Conservation (phyloP, 2,329 filamentous ascomycete species). For the Neofusicoccum parvum region DNA sequence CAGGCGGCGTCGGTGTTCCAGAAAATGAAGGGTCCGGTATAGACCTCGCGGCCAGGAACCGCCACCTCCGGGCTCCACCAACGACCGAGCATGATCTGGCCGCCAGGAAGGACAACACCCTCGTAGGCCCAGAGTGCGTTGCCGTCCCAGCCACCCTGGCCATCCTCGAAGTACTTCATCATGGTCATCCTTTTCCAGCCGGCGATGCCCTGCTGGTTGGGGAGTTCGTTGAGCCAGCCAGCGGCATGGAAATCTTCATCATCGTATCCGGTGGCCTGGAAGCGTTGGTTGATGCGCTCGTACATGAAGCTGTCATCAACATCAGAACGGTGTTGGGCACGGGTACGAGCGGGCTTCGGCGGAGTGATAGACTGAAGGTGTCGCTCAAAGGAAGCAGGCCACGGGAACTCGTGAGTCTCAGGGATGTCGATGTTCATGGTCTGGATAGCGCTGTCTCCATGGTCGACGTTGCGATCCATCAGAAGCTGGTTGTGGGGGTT, state of each 20-base stretch:
- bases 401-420: constrained; percentile 29
- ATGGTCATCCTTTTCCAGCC: constrained; percentile 59
- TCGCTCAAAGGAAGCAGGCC: constrained; percentile 45
- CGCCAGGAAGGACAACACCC: constrained; percentile 51
- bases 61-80: constrained; percentile 47
- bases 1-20: constrained; percentile 42
- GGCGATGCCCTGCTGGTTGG: constrained; percentile 50
- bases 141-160: constrained; percentile 33
- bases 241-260: constrained; percentile 36
- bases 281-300: constrained; percentile 29
- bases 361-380: constrained; percentile 39
- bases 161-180: constrained; percentile 52
- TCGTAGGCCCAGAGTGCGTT: constrained; percentile 51
- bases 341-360: constrained; percentile 29
- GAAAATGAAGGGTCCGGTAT: constrained; percentile 46
- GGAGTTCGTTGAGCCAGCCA: constrained; percentile 55
- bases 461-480: constrained; percentile 36
- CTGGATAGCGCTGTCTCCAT: constrained; percentile 28
- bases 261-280: constrained; percentile 44
- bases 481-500: constrained; percentile 20
- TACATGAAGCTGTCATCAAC: not conserved
- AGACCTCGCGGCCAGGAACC: constrained; percentile 28
- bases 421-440: constrained; percentile 37
- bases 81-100: constrained; percentile 49
- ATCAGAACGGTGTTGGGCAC: constrained; percentile 33